A percentile compares a stretch with the other conserved stretches of the same genome.
These are phyloP conservation scores for Tagetes erecta DNA, from an alignment of 129 eudicot genomes.

Conservation along the genomic window DNA sequence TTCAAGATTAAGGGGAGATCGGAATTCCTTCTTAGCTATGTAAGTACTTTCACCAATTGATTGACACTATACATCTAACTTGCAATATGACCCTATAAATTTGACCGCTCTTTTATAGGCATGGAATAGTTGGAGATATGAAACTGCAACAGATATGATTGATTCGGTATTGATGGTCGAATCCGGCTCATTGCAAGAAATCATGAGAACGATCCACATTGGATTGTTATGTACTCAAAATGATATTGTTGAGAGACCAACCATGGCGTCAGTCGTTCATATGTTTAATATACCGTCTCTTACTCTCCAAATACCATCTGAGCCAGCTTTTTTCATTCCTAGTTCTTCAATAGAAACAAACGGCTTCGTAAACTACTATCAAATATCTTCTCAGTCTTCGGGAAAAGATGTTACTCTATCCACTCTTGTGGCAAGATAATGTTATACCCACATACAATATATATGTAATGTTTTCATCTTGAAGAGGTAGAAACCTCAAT, in stretches of 20 bases:
- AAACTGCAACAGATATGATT: neutral
- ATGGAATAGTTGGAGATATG: neutral
- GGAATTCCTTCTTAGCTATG: neutral
- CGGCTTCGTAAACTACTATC: neutral
- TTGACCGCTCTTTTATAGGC: neutral
- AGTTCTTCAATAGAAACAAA: neutral
- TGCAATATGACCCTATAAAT: neutral
- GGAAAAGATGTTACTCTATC: neutral
- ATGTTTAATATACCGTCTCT: too few species aligned
- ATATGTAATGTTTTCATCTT: too few species aligned
- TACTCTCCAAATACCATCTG: too few species aligned
- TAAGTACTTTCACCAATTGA: neutral
- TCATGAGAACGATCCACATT: too few species aligned
- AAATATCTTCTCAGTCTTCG: neutral
- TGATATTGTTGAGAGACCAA: too few species aligned
- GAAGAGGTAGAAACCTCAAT: too few species aligned
- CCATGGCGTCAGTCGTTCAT: too few species aligned
- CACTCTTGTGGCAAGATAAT: neutral
- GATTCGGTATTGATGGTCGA: neutral
- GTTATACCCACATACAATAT: too few species aligned
- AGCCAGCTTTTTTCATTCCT: neutral
- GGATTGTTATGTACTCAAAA: too few species aligned
- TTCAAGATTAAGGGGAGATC: too few species aligned
- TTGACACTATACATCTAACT: too few species aligned
- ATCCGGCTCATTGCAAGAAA: too few species aligned